phyloP scores from a whole-genome alignment of 306 rosid species.

The Trichosanthes truncata region DNA sequence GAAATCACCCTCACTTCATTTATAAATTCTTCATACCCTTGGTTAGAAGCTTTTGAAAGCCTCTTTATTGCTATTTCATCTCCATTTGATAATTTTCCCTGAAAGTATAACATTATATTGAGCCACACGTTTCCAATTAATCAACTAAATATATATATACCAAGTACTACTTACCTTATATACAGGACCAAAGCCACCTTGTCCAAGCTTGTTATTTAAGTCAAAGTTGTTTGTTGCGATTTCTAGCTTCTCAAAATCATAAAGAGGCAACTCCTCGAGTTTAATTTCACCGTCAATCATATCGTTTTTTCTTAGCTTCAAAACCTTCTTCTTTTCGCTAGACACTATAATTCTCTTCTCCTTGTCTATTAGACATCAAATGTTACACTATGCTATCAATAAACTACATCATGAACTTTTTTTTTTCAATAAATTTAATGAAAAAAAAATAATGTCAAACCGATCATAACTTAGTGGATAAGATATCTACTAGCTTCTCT shows the following conservation, averaged over 20 bases:
- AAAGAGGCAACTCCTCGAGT: slow-evolving; percentile 31
- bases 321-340: neutral
- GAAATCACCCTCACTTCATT: slow-evolving; percentile 35
- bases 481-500: too few relatives aligned
- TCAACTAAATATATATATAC: neutral
- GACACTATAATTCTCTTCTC: neutral
- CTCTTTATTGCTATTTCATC: slow-evolving; percentile 37
- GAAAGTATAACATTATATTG: neutral
- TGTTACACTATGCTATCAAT: too few relatives aligned
- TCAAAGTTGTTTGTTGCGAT: slow-evolving; percentile 34
- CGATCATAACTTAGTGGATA: too few relatives aligned
- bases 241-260: slow-evolving; percentile 22
- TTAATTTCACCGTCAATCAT: slow-evolving; percentile 6
- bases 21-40: slow-evolving; percentile 36
- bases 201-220: slow-evolving; percentile 16
- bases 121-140: neutral
- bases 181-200: slow-evolving; percentile 11
- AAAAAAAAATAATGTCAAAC: too few relatives aligned
- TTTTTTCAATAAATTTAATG: too few relatives aligned
- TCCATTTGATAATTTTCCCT: slow-evolving; percentile 29
- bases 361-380: too few relatives aligned
- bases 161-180: neutral
- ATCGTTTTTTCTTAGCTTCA: neutral
- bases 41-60: slow-evolving; percentile 29
- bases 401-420: too few relatives aligned